Evolutionary conservation across 2,329 filamentous ascomycete genomes (phyloP).

Genomic region (Botryotinia calthae): DNA sequence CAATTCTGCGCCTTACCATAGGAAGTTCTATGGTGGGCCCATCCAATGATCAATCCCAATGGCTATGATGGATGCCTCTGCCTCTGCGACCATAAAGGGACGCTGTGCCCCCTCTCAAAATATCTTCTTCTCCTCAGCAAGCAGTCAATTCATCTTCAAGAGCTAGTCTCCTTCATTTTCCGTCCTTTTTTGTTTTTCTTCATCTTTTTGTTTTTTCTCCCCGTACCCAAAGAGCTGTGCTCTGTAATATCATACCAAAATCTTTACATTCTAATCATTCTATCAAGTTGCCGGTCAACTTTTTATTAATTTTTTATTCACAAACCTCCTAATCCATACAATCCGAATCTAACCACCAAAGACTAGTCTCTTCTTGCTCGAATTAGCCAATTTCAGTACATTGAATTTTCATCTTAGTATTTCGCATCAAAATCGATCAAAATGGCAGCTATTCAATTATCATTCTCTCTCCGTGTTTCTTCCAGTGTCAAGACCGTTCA

Average conservation of each 20-base stretch:
- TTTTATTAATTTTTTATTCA: conserved; percentile 53
- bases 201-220: conserved; percentile 37
- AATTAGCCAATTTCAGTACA: conserved; percentile 37
- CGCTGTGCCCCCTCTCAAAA: conserved; percentile 28
- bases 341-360: conserved; percentile 21
- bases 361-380: conserved; percentile 43
- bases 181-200: conserved; percentile 50
- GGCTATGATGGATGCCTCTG: not conserved
- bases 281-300: conserved; percentile 52
- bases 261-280: conserved; percentile 38
- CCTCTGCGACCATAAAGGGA: conserved; percentile 33
- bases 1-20: conserved; percentile 16
- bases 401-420: conserved; percentile 32
- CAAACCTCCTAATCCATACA: conserved; percentile 42
- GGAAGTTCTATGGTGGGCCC: conserved; percentile 5
- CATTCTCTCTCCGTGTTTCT: conserved; percentile 94
- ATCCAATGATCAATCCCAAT: conserved; percentile 20
- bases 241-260: conserved; percentile 43
- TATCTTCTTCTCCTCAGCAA: conserved; percentile 58
- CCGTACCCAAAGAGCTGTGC: conserved; percentile 53
- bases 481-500: conserved; percentile 97
- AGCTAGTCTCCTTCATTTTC: conserved; percentile 47
- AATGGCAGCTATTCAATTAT: conserved; percentile 91
- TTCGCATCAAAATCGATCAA: conserved; percentile 45
- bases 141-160: conserved; percentile 51